Conservation (phyloP, 2,329 filamentous ascomycete genomes). For the Neopestalotiopsis sp. region DNA sequence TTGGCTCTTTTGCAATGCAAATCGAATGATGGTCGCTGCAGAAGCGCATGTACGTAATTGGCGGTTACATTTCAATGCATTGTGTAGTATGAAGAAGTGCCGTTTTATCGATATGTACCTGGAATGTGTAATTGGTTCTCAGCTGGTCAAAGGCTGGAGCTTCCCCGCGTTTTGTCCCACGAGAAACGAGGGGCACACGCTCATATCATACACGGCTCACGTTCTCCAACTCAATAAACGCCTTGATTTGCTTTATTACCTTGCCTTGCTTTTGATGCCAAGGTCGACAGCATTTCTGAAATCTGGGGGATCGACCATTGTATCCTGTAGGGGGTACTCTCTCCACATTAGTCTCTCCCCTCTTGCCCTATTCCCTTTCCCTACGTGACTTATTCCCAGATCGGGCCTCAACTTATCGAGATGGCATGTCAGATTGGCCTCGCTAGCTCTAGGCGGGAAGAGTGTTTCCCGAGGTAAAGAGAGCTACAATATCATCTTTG, state of each 20-base stretch:
- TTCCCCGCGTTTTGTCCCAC: constrained; percentile 11
- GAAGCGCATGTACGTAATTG: background rate
- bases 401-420: background rate
- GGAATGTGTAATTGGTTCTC: background rate
- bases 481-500: background rate
- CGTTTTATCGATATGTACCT: background rate
- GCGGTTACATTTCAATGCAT: background rate
- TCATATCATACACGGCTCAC: no score
- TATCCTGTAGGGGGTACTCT: background rate
- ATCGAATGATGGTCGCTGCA: background rate
- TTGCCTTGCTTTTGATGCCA: background rate
- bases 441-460: background rate
- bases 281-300: background rate
- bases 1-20: background rate
- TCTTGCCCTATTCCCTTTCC: background rate
- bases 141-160: background rate
- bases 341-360: background rate
- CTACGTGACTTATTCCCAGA: background rate
- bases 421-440: constrained; percentile 1
- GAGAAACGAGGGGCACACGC: background rate
- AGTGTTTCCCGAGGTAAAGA: background rate
- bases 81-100: background rate
- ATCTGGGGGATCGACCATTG: background rate
- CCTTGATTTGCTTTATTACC: background rate
- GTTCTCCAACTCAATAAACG: background rate